Evolutionary conservation across 768 basidiomycete genomes (phyloP).

Genomic region (Suillus brevipes): DNA sequence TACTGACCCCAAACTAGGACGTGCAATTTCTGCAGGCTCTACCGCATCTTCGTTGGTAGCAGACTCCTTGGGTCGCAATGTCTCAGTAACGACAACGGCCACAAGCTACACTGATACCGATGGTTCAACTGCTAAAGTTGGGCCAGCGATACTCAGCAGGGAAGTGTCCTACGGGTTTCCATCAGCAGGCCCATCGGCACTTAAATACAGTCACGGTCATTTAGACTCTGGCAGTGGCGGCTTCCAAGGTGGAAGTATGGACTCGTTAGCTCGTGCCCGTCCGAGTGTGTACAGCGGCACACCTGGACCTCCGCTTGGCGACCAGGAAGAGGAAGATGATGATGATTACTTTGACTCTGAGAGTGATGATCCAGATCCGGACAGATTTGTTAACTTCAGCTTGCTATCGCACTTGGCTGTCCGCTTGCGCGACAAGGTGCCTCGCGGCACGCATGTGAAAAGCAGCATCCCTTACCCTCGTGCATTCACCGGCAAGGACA

Average conservation of each 20-base stretch:
- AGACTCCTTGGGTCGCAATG: slow-evolving; percentile 25
- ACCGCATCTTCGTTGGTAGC: slow-evolving; percentile 29
- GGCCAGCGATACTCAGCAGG: slow-evolving; percentile 16
- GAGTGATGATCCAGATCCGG: slow-evolving; percentile 64
- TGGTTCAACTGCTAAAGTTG: slow-evolving; percentile 14
- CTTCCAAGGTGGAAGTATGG: slow-evolving; percentile 22
- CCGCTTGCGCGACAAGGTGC: slow-evolving; percentile 86
- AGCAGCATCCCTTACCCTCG: slow-evolving; percentile 88
- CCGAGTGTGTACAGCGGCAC: slow-evolving; percentile 21
- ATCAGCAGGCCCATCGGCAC: slow-evolving; percentile 25
- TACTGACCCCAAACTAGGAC: slow-evolving; percentile 20
- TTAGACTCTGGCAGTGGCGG: slow-evolving; percentile 20
- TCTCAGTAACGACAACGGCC: slow-evolving; percentile 26
- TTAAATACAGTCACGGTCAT: slow-evolving; percentile 15
- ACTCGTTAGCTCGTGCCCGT: slow-evolving; percentile 27
- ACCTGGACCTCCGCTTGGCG: slow-evolving; percentile 18
- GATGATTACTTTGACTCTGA: slow-evolving; percentile 37
- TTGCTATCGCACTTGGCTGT: slow-evolving; percentile 88
- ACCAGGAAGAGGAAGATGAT: slow-evolving; percentile 29
- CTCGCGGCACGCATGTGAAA: slow-evolving; percentile 84
- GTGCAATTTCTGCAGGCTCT: slow-evolving; percentile 30
- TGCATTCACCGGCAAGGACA: slow-evolving; percentile 92
- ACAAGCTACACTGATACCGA: slow-evolving; percentile 22
- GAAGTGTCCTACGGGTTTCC: slow-evolving; percentile 22
- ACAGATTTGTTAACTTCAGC: slow-evolving; percentile 84